A percentile compares a stretch with the other conserved stretches of the same genome.
phyloP scores from a whole-genome alignment of 176 grass and related monocot species.

The Hordeum vulgare region DNA sequence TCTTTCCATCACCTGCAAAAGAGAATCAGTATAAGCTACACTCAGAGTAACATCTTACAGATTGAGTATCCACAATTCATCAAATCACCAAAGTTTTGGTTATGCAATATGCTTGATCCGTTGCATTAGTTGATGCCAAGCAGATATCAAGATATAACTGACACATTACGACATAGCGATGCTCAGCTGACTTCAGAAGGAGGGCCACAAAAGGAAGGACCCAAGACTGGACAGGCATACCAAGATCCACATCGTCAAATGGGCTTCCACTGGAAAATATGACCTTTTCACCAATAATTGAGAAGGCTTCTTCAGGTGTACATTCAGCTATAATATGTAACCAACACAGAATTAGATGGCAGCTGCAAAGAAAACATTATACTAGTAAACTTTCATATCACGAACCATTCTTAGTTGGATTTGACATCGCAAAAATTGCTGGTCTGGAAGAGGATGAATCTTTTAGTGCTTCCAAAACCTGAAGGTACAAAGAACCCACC shows the following conservation, averaged over 20 bases:
- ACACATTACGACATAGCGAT: conserved; percentile 3
- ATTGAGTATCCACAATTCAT: not conserved
- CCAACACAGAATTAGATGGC: conserved; percentile 23
- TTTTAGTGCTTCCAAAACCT: conserved; percentile 91
- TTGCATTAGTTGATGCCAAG: conserved; percentile 4
- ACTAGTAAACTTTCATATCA: conserved; percentile 23
- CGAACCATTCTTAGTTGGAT: conserved; percentile 93
- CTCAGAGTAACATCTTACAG: not conserved
- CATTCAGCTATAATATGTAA: conserved; percentile 71
- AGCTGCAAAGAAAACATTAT: conserved; percentile 2
- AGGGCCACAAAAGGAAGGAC: not conserved
- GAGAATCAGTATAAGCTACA: conserved; percentile 7
- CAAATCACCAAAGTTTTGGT: not conserved
- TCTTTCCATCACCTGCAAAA: conserved; percentile 74
- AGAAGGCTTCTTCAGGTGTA: conserved; percentile 90
- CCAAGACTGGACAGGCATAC: conserved; percentile 35
- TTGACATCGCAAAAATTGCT: conserved; percentile 97
- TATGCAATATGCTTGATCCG: not conserved
- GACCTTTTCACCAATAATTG: conserved; percentile 70
- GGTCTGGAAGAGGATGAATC: conserved; percentile 84
- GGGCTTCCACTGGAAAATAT: conserved; percentile 97
- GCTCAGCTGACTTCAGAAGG: not conserved
- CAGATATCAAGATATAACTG: not conserved
- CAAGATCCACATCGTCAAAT: conserved; percentile 77
- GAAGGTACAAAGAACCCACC: conserved; percentile 7